A percentile compares a stretch with the other conserved stretches of the same genome.
phyloP scores from a whole-genome alignment of 495 filamentous ascomycete species.

The Zalerion maritima region DNA sequence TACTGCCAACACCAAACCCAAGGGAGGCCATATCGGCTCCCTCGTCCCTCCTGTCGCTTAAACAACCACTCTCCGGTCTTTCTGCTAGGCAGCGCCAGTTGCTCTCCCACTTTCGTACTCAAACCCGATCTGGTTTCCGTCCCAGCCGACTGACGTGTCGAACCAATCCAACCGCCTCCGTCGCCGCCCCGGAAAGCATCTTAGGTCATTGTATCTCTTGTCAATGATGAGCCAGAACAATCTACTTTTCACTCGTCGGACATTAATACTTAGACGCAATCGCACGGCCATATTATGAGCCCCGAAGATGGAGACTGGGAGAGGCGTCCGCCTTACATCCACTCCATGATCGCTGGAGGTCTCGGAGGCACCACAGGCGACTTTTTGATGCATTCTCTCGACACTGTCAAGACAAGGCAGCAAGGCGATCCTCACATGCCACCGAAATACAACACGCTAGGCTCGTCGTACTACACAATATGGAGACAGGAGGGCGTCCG shows the following conservation, averaged over 20 bases:
- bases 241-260: slow-evolving; percentile 16
- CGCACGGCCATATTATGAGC: slow-evolving; percentile 24
- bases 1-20: too few relatives aligned
- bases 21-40: too few relatives aligned
- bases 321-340: slow-evolving; percentile 29
- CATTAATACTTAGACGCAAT: slow-evolving; percentile 10
- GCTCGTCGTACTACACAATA: slow-evolving; percentile 80
- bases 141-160: too few relatives aligned
- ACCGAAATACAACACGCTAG: slow-evolving; percentile 79
- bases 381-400: slow-evolving; percentile 96
- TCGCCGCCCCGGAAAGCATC: too few relatives aligned
- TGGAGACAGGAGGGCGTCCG: slow-evolving; percentile 80
- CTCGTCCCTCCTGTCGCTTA: too few relatives aligned
- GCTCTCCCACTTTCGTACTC: too few relatives aligned
- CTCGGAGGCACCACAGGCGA: slow-evolving; percentile 83
- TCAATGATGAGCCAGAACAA: slow-evolving; percentile 24
- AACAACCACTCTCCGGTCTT: too few relatives aligned
- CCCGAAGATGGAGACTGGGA: slow-evolving; percentile 27
- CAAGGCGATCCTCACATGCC: slow-evolving; percentile 89
- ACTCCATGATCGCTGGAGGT: slow-evolving; percentile 85
- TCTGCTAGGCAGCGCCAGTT: too few relatives aligned
- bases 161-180: too few relatives aligned
- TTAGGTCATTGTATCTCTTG: too few relatives aligned
- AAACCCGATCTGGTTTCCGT: too few relatives aligned
- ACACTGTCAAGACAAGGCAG: slow-evolving; percentile 97